Evolutionary conservation across 2,329 filamentous ascomycete species (phyloP), one percentile per base, ranked within the genome.

Genomic region (Claviceps quebecensis): DNA sequence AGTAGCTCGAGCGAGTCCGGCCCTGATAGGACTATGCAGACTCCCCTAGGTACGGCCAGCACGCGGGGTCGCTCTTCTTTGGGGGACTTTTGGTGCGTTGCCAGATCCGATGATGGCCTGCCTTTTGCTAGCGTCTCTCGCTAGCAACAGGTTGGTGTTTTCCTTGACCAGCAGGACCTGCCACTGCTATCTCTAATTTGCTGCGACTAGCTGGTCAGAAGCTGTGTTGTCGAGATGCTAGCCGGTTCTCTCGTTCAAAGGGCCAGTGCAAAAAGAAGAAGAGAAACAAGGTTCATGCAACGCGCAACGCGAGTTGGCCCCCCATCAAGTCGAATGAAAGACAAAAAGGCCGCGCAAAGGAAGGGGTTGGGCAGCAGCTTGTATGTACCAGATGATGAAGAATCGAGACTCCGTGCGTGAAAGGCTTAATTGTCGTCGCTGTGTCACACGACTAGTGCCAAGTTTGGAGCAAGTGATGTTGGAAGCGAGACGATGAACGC

Each of bases 61-160:
- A 37, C 34, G 49, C 45, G 52, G 52, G 50, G 49, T 55, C 52
- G 48, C 52, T 46, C 40, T 50, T 26, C 36, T 40, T 40, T 47
- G 19, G 17, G 16, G 13, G 9, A n/a, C 38, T 47, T 49, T 37
- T 43, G 34, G 36, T 26, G 36, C 23, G 40, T 43, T 46, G 47
- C 47, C 26, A 36, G 51, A 47, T 39, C 47, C 19, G 34, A 44
- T 16, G 34, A 43, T 29, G 40, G 40, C 43, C 6, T 17, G 19
- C 14, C 5, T 23, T 14, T 22, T 23, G 40, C 41, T 14, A 13
- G 19, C 22, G 5, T n/a, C 22, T 22, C 41, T 45, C 14, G 16
- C 43, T 45, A 4, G 23, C 22, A 45, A 45, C 5, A 46, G 29
- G 36, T 16, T 38, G 19, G 17, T 43, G 17, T 43, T 45, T 45